These are phyloP conservation scores for Xanthoconium separans DNA, from an alignment of 1,284 basidiomycete species.

Conservation along the genomic window DNA sequence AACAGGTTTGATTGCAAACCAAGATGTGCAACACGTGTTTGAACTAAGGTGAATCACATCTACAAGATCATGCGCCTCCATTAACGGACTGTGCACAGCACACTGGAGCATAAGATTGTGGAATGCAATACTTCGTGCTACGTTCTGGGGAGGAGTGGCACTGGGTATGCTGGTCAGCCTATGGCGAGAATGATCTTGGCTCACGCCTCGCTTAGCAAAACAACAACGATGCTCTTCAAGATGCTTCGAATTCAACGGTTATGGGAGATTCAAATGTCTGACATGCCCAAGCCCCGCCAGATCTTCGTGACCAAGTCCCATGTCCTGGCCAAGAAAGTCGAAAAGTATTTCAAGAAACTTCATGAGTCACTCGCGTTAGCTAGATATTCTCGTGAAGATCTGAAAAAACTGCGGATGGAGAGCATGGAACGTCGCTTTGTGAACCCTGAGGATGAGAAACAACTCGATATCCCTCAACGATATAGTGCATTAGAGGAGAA, in stretches of 20 bases:
- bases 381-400: conserved; percentile 38
- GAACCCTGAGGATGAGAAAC: conserved; percentile 49
- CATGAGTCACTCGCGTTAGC: conserved; percentile 46
- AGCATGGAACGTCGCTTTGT: conserved; percentile 39
- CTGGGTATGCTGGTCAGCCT: conserved; percentile 46
- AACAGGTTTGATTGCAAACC: conserved; percentile 45
- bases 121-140: conserved; percentile 62
- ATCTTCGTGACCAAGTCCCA: conserved; percentile 72
- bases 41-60: conserved; percentile 50
- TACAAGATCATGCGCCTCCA: background rate
- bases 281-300: conserved; percentile 51
- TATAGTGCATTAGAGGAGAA: conserved; percentile 58
- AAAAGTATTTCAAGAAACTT: conserved; percentile 61
- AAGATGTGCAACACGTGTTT: conserved; percentile 50
- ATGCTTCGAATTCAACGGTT: conserved; percentile 64
- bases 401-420: conserved; percentile 31
- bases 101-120: conserved; percentile 59
- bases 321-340: conserved; percentile 62
- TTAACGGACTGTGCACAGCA: conserved; percentile 33
- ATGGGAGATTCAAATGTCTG: conserved; percentile 36
- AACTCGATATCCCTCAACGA: conserved; percentile 47
- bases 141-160: conserved; percentile 73
- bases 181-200: background rate
- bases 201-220: conserved; percentile 49
- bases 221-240: conserved; percentile 73